Percentiles rank a stretch among this genome's conserved stretches.
Evolutionary conservation across 2,329 filamentous ascomycete species (phyloP).

Genomic region (Neonectria punicea): DNA sequence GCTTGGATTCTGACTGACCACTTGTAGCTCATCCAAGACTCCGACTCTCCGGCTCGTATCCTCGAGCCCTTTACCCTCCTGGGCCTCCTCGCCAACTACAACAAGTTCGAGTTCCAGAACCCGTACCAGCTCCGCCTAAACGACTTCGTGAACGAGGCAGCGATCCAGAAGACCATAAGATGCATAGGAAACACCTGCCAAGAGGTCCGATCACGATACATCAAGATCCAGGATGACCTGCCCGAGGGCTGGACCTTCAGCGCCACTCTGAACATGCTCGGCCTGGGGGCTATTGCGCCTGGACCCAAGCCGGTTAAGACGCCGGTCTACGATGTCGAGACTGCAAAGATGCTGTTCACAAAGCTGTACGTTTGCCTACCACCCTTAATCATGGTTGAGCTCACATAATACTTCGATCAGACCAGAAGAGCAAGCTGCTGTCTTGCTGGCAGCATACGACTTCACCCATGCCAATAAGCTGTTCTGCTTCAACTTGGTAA

Average conservation of each 20-base stretch:
- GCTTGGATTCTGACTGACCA: slow-evolving; percentile 2
- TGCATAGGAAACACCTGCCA: slow-evolving; percentile 80
- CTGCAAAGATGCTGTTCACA: slow-evolving; percentile 83
- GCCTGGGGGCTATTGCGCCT: slow-evolving; percentile 79
- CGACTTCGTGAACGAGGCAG: slow-evolving; percentile 92
- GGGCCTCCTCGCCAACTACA: slow-evolving; percentile 93
- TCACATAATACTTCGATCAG: slow-evolving; percentile 55
- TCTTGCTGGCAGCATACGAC: slow-evolving; percentile 89
- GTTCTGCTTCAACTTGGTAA: slow-evolving; percentile 87
- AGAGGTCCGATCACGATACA: slow-evolving; percentile 76
- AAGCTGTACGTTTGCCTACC: slow-evolving; percentile 69
- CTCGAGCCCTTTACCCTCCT: slow-evolving; percentile 84
- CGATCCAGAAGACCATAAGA: slow-evolving; percentile 83
- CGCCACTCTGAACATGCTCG: slow-evolving; percentile 84
- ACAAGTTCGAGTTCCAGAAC: slow-evolving; percentile 99
- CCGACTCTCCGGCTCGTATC: slow-evolving; percentile 70
- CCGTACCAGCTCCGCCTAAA: slow-evolving; percentile 92
- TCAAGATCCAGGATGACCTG: slow-evolving; percentile 88
- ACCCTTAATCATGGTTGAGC: background rate
- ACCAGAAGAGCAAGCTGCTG: slow-evolving; percentile 80
- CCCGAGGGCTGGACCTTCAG: slow-evolving; percentile 90
- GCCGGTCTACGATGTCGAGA: slow-evolving; percentile 76
- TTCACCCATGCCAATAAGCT: slow-evolving; percentile 95
- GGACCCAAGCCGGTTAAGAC: slow-evolving; percentile 71
- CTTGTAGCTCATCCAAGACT: slow-evolving; percentile 80